These are phyloP conservation scores for Pseudogymnoascus sp. DNA, from an alignment of 2,329 filamentous ascomycete genomes.

Conservation along the genomic window DNA sequence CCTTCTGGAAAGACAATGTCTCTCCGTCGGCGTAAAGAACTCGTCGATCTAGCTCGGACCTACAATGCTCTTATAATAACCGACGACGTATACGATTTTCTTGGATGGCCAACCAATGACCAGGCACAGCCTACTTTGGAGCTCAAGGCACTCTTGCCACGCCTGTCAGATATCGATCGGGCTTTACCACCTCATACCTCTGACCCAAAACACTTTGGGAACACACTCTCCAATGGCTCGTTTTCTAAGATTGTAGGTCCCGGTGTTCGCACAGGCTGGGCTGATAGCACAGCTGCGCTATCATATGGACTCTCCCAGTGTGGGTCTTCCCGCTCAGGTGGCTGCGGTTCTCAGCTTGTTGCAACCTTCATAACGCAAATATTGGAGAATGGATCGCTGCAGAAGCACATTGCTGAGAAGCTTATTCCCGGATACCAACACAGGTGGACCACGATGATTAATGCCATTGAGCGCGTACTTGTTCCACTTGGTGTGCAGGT, in stretches of 20 bases:
- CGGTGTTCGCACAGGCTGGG: slow-evolving; percentile 57
- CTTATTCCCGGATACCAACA: slow-evolving; percentile 50
- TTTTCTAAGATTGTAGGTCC: slow-evolving; percentile 63
- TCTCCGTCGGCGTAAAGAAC: slow-evolving; percentile 44
- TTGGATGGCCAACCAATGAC: slow-evolving; percentile 47
- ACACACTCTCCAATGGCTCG: slow-evolving; percentile 58
- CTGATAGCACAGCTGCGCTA: slow-evolving; percentile 51
- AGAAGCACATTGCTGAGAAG: slow-evolving; percentile 44
- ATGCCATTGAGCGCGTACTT: slow-evolving; percentile 19
- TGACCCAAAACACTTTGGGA: slow-evolving; percentile 54
- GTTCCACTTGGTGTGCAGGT: slow-evolving; percentile 22
- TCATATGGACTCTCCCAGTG: slow-evolving; percentile 51
- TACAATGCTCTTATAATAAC: slow-evolving; percentile 59
- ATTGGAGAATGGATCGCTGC: slow-evolving; percentile 45
- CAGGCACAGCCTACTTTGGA: not conserved
- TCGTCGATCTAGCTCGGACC: slow-evolving; percentile 55
- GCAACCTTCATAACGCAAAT: slow-evolving; percentile 39
- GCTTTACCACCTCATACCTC: slow-evolving; percentile 35
- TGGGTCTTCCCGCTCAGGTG: slow-evolving; percentile 26
- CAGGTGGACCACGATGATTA: slow-evolving; percentile 20
- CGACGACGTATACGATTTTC: slow-evolving; percentile 68
- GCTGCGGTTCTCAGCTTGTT: slow-evolving; percentile 25
- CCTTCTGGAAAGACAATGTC: slow-evolving; percentile 61
- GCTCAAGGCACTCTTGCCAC: slow-evolving; percentile 35
- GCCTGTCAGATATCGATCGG: slow-evolving; percentile 57